Evolutionary conservation across 2,329 filamentous ascomycete species (phyloP), one percentile per base, ranked within the genome.

Genomic region (Neofusicoccum sp.): DNA sequence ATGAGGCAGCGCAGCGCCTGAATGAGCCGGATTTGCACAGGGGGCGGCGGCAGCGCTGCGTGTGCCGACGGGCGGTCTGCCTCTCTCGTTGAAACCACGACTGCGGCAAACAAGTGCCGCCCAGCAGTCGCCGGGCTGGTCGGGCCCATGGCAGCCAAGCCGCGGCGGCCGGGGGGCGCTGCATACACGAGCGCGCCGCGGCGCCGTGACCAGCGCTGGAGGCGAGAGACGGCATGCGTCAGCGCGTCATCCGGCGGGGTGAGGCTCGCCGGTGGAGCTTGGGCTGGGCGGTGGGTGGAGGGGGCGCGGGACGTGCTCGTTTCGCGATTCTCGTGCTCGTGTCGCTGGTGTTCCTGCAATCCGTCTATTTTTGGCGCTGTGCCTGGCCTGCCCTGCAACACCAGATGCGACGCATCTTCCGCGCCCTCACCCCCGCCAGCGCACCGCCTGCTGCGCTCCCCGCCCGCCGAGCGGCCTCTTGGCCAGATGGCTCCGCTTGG

Each of bases 11-110:
- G 54, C 54, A 58, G 54, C 39, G 41, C 54, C 29, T 58, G 54
- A 45, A 58, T 31, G 54, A 58, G 54, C n/a, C n/a, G 41, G 54
- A 58, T 58, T 36, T 58, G 41, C 54, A 31, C 54, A 47, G 54
- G 54, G 54, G 12, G 14, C 8, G 12, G 12, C 14, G 28, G 22
- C 22, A 22, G 22, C 22, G 22, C 22, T 58, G 54, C 37, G 31
- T 14, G 54, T 9, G 54, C 54, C 41, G 52, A 34, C 14, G 14
- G 12, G 29, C 41, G 31, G 22, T 16, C 52, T 56, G 37, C 52
- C 34, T 56, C 52, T 56, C 44, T 44, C 29, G 54, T 58, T 58
- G 54, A 58, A 58, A 58, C 54, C 45, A 31, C 54, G 54, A 36
- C 41, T 34, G 54, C 54, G 39, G 29, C 39, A 44, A 22, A 34